phyloP scores from a whole-genome alignment of 78 protist genomes.

The Dictyostelium firmibasis region DNA sequence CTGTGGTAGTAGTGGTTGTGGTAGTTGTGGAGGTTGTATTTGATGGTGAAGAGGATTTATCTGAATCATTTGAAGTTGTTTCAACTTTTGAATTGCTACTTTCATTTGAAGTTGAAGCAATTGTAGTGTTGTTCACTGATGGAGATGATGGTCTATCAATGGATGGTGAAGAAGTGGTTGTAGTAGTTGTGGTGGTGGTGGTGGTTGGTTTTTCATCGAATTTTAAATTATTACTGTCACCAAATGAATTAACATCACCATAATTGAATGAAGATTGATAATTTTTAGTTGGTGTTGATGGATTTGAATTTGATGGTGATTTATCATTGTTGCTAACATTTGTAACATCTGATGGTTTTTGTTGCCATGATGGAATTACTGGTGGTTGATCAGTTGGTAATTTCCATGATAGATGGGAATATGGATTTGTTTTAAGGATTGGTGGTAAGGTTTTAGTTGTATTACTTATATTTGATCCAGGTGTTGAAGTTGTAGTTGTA shows the following conservation, averaged over 20 bases:
- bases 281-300: conserved; percentile 28
- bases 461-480: neutral
- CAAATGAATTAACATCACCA: conserved; percentile 18
- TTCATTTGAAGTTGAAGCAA: neutral
- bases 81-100: neutral
- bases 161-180: neutral
- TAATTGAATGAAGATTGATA: neutral
- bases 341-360: neutral
- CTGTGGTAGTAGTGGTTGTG: neutral
- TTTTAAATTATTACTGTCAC: neutral
- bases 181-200: neutral
- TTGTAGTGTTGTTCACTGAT: neutral
- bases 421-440: conserved; percentile 9
- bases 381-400: conserved; percentile 55
- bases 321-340: neutral
- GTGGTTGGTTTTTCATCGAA: neutral
- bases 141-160: neutral
- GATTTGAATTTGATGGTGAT: neutral
- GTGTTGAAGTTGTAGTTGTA: neutral
- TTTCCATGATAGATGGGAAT: conserved; percentile 50
- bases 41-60: neutral
- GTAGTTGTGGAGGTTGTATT: conserved; percentile 1
- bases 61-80: neutral
- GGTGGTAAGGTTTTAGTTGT: neutral
- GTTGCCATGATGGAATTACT: conserved; percentile 75